Evolutionary conservation across 2,329 filamentous ascomycete genomes (phyloP), one percentile per base, ranked within the genome.

Genomic region (Monosporascus sp.): DNA sequence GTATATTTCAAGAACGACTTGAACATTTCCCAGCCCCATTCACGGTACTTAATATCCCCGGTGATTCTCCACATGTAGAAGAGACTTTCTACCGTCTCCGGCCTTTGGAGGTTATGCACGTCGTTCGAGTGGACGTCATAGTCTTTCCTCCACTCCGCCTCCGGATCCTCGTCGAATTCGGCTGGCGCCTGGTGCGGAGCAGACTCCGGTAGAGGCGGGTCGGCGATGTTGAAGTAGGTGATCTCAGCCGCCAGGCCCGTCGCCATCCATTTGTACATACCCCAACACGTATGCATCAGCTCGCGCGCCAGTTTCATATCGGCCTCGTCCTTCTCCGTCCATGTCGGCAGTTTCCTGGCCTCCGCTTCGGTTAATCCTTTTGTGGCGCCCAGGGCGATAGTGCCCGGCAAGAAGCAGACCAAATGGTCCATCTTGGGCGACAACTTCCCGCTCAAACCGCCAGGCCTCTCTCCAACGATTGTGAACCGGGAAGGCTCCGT

Each of bases 31-130:
- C 94, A 99, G 15, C 94, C 94, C 93, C 93, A 97, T 64, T 97
- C 85, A 25, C 94, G 83, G 71, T 99, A 99, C 59, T 84, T 87
- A 39, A 82, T 77, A 57, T 99, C 92, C 25, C 89, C 90, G 1
- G 94, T 99, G 69, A 99, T 96, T 57, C 94, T 87, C 88, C 93
- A 99, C 91, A 99, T 96, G 75, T 97, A 96, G 65, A 99, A 92
- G 56, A 99, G 75, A 55, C 86, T 92, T 74, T 99, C 94, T n/a
- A 97, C 86, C 0, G 94, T 97, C 75, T 99, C 94, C 0, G 94
- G 94, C 35, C 94, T 83, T 72, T 97, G 94, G 37, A 99, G 78
- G 67, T 99, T 99, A 73, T 97, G 94, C 50, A 80, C 75, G 68
- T 99, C 94, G n/a, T 83, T 80, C n/a, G 75, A 62, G 66, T 95